Evolutionary conservation across 768 basidiomycete species (phyloP).

Genomic region (Termitomyces sp.): DNA sequence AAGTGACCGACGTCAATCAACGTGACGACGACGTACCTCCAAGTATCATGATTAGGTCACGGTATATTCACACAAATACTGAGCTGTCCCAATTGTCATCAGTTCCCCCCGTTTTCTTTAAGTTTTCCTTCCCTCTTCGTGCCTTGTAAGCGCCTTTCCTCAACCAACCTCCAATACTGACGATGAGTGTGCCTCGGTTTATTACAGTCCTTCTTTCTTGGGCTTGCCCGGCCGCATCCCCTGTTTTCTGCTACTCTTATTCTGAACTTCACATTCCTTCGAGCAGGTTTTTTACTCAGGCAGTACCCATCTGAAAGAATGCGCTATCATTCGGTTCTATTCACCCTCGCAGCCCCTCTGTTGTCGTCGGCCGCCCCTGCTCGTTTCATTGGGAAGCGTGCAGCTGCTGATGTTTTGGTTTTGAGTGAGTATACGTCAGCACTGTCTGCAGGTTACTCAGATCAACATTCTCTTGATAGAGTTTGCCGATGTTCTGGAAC

Average conservation of each 20-base stretch:
- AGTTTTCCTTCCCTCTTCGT: slow-evolving; percentile 25
- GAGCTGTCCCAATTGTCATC: background rate
- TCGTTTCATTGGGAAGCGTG: slow-evolving; percentile 34
- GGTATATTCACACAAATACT: slow-evolving; percentile 28
- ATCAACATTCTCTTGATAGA: slow-evolving; percentile 31
- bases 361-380: slow-evolving; percentile 47
- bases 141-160: slow-evolving; percentile 28
- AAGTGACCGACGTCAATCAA: slow-evolving; percentile 26
- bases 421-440: slow-evolving; percentile 41
- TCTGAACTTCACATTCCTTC: slow-evolving; percentile 29
- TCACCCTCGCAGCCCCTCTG: slow-evolving; percentile 38
- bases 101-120: slow-evolving; percentile 20
- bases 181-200: background rate
- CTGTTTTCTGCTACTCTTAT: slow-evolving; percentile 32
- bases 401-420: slow-evolving; percentile 46
- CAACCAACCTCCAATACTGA: background rate
- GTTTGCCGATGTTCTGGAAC: slow-evolving; percentile 73
- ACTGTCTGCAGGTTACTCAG: background rate
- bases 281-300: slow-evolving; percentile 37
- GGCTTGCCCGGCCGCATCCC: slow-evolving; percentile 74
- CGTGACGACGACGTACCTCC: slow-evolving; percentile 6
- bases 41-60: slow-evolving; percentile 10
- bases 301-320: slow-evolving; percentile 32
- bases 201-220: slow-evolving; percentile 40
- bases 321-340: slow-evolving; percentile 40